These are phyloP conservation scores for Phyllosticta capitalensis DNA, from an alignment of 2,329 filamentous ascomycete genomes.

Conservation along the genomic window DNA sequence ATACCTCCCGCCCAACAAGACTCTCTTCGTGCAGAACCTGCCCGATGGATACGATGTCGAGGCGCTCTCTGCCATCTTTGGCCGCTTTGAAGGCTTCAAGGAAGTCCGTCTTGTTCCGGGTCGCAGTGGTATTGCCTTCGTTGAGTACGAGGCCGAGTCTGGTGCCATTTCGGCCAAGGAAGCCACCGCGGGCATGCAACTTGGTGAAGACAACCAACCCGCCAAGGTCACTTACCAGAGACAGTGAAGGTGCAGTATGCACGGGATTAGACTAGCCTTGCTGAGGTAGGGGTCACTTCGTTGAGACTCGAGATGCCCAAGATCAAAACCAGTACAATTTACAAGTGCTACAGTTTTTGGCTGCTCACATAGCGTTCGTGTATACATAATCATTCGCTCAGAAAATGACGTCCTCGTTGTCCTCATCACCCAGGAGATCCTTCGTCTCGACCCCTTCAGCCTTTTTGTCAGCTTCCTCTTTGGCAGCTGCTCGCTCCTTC, in stretches of 20 bases:
- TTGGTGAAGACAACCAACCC: constrained; percentile 63
- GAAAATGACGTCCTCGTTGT: constrained; percentile 83
- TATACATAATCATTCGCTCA: constrained; percentile 25
- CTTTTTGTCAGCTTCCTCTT: constrained; percentile 16
- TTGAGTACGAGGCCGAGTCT: constrained; percentile 86
- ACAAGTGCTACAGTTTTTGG: background rate
- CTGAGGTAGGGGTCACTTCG: background rate
- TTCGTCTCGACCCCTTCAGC: constrained; percentile 32
- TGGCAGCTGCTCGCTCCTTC: constrained; percentile 34
- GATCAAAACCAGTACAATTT: background rate
- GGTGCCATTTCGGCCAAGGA: constrained; percentile 92
- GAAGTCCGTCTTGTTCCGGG: constrained; percentile 86
- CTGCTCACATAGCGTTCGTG: background rate
- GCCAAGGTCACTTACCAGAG: constrained; percentile 97
- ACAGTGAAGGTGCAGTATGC: constrained; percentile 48
- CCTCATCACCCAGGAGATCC: constrained; percentile 64
- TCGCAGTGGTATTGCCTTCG: constrained; percentile 81
- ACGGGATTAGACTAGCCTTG: background rate
- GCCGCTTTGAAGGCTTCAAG: constrained; percentile 84
- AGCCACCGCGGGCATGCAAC: constrained; percentile 72
- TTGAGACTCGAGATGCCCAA: background rate
- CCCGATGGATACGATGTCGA: constrained; percentile 81
- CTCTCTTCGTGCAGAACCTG: constrained; percentile 85
- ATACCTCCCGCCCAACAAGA: constrained; percentile 95
- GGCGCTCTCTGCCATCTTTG: constrained; percentile 69